Evolutionary conservation across 768 basidiomycete genomes (phyloP).

Genomic region (Trametes meyenii): DNA sequence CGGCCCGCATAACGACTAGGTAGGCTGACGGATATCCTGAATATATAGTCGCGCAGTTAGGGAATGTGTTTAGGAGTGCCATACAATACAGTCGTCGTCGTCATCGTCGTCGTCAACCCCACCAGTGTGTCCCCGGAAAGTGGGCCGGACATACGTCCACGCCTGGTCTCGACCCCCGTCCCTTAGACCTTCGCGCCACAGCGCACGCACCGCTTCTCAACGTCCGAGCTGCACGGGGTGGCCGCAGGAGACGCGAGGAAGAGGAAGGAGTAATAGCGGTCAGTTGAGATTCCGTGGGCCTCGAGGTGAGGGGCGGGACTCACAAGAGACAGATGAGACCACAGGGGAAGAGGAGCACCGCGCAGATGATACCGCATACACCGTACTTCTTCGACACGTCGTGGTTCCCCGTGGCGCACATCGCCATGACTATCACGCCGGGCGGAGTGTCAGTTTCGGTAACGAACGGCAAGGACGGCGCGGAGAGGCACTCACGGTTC

Average conservation of each 20-base stretch:
- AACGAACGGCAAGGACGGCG: background rate
- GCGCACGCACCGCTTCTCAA: conserved; percentile 32
- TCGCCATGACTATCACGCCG: conserved; percentile 24
- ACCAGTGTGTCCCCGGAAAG: too few species aligned
- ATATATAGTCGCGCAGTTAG: background rate
- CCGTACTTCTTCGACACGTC: conserved; percentile 35
- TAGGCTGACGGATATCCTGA: too few species aligned
- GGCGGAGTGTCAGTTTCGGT: background rate
- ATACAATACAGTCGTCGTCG: background rate
- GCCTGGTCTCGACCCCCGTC: background rate
- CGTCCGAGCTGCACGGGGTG: conserved; percentile 17
- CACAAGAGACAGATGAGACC: conserved; percentile 27
- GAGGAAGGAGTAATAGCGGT: background rate
- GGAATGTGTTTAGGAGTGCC: background rate
- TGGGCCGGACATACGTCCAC: too few species aligned
- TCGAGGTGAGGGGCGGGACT: background rate
- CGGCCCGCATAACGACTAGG: too few species aligned
- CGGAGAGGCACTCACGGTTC: conserved; percentile 4
- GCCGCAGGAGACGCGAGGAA: too few species aligned
- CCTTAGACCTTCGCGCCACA: conserved; percentile 28
- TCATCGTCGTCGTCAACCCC: conserved; percentile 1
- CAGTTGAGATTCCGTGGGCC: background rate
- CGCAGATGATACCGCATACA: conserved; percentile 36
- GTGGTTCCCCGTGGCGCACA: conserved; percentile 37
- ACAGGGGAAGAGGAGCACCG: conserved; percentile 35